Conservation (phyloP, 768 basidiomycete genomes). For the Podaxis carcinomalis region DNA sequence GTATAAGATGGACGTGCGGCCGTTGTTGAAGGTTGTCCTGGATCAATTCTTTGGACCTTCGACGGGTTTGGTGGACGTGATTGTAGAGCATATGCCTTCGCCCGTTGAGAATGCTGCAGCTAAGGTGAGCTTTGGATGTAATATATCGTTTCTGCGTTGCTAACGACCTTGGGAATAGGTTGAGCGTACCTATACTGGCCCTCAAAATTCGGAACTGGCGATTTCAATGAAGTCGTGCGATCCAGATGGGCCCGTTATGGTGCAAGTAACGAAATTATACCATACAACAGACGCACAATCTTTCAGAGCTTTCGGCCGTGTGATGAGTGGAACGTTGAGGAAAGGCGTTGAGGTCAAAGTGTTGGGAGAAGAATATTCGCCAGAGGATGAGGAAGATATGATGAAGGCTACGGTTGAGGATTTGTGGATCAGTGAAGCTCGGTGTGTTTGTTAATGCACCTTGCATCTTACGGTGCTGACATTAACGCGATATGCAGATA, state of each 20-base stretch:
- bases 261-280: slow-evolving; percentile 92
- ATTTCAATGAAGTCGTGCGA: slow-evolving; percentile 80
- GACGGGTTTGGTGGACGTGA: slow-evolving; percentile 89
- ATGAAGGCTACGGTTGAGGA: slow-evolving; percentile 78
- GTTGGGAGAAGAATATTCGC: slow-evolving; percentile 96
- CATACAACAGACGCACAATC: slow-evolving; percentile 96
- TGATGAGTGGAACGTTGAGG: slow-evolving; percentile 86
- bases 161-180: slow-evolving; percentile 39
- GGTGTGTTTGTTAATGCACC: slow-evolving; percentile 41
- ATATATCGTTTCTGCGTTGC: background rate
- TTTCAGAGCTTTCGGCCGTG: slow-evolving; percentile 93
- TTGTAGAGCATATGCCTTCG: slow-evolving; percentile 88
- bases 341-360: slow-evolving; percentile 89
- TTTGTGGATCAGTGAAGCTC: slow-evolving; percentile 86
- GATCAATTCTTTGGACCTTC: slow-evolving; percentile 95
- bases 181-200: slow-evolving; percentile 83
- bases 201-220: slow-evolving; percentile 77
- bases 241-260: slow-evolving; percentile 83
- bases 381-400: slow-evolving; percentile 99
- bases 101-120: slow-evolving; percentile 51
- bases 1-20: slow-evolving; percentile 99
- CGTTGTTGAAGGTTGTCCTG: slow-evolving; percentile 87
- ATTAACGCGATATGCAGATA: slow-evolving; percentile 52
- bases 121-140: slow-evolving; percentile 45
- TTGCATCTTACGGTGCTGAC: background rate